Conservation (phyloP, 345 rosid species). For the Excoecaria agallocha region DNA sequence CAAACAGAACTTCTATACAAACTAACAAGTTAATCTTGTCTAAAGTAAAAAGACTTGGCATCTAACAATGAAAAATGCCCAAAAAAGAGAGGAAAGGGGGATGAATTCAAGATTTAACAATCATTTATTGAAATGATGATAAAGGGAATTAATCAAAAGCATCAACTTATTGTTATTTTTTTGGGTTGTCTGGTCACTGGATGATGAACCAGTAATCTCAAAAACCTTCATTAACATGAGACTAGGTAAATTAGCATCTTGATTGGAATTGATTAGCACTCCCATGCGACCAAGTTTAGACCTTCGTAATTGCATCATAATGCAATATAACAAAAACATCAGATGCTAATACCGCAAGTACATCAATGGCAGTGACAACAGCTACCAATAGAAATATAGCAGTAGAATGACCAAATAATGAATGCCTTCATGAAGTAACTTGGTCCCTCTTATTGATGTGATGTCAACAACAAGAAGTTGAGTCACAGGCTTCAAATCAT, state of each 20-base stretch:
- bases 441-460: slow-evolving; percentile 67
- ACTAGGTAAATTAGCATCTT: slow-evolving; percentile 47
- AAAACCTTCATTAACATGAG: slow-evolving; percentile 68
- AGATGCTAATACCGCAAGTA: slow-evolving; percentile 20
- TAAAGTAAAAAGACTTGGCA: not conserved
- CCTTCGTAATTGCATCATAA: slow-evolving; percentile 61
- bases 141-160: not conserved
- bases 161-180: too few species aligned
- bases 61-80: not conserved
- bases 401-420: slow-evolving; percentile 65
- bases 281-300: slow-evolving; percentile 83
- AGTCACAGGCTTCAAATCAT: slow-evolving; percentile 90
- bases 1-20: not conserved
- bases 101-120: not conserved
- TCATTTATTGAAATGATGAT: not conserved
- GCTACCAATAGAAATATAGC: not conserved
- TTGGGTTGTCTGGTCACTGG: too few species aligned
- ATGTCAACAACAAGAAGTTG: slow-evolving; percentile 91
- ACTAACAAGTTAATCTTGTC: not conserved
- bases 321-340: not conserved
- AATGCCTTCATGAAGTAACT: slow-evolving; percentile 82
- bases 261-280: slow-evolving; percentile 59
- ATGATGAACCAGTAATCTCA: slow-evolving; percentile 24
- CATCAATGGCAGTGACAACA: slow-evolving; percentile 16
- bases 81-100: not conserved